Base-by-base conservation (phyloP, 1,284 basidiomycete genomes). In the Kalmanozyma brasiliensis region DNA sequence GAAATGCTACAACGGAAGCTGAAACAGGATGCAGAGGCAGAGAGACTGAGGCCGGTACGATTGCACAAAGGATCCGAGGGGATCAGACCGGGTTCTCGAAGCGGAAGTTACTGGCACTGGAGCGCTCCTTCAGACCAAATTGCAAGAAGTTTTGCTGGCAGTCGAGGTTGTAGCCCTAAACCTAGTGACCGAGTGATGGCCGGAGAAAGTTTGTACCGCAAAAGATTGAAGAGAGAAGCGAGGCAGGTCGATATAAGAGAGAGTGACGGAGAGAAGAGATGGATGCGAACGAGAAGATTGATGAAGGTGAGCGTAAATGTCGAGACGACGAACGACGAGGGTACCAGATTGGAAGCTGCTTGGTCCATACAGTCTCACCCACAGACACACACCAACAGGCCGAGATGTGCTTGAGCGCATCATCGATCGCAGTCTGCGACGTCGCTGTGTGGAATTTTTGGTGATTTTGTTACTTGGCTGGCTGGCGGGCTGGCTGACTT, bases 361-460 rank as follows among this genome's bases (percentile, higher is more conserved):
- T 29, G 26, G 26, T 29, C 26, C 26, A 29, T 11, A 29, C 26
- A 29, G n/a, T n/a, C n/a, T n/a, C 26, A 29, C 7, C 6, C 26
- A 29, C 26, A 29, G 26, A 29, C 26, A 29, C 26, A 29, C 26
- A 29, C 26, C 26, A 29, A 29, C 26, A 29, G 26, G 7, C 26
- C n/a, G n/a, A n/a, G n/a, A 14, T 19, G 52, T 36, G 55, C 20
- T 29, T 32, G n/a, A 45, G 36, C 33, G 55, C 55, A 51, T 58
- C 55, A 58, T 49, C 55, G 55, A 58, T 51, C 55, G 43, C 35
- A 44, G 32, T 26, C 43, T 29, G 24, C 37, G 48, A 11, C 26
- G 11, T 7, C 6, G 6, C 7, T 29, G 26, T 7, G 11, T 29
- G 6, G 26, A 11, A 6, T 29, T 11, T 29, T 6, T 11, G 6